Evolutionary conservation across 805 yeast genomes (phyloP).

Genomic region (Kodamaea hsintzibuensis): DNA sequence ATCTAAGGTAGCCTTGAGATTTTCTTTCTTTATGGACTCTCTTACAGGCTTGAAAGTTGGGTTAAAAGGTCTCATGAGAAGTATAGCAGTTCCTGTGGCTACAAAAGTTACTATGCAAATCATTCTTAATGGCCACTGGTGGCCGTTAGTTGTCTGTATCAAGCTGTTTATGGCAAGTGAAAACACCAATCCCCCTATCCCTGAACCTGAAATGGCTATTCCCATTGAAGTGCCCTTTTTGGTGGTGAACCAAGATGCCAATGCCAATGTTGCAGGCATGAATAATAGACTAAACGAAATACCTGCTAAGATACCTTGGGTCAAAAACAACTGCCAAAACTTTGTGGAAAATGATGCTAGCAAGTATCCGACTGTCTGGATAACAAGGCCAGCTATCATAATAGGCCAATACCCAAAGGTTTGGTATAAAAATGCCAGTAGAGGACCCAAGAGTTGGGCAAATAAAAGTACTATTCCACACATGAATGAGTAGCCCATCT

Average conservation of each 20-base stretch:
- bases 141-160: conserved; percentile 41
- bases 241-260: conserved; percentile 52
- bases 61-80: conserved; percentile 49
- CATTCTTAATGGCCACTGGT: conserved; percentile 45
- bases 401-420: conserved; percentile 51
- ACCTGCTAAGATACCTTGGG: conserved; percentile 54
- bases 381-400: conserved; percentile 45
- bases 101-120: conserved; percentile 35
- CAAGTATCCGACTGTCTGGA: conserved; percentile 46
- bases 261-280: conserved; percentile 43
- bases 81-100: conserved; percentile 36
- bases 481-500: conserved; percentile 51
- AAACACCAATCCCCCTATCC: conserved; percentile 51
- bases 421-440: conserved; percentile 49
- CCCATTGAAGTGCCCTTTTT: conserved; percentile 50
- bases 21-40: conserved; percentile 21
- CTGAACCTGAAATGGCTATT: conserved; percentile 48
- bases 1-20: conserved; percentile 10
- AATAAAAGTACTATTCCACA: conserved; percentile 52
- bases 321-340: conserved; percentile 52
- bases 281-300: conserved; percentile 46
- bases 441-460: conserved; percentile 59
- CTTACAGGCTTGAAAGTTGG: conserved; percentile 23
- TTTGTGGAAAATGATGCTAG: conserved; percentile 51
- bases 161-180: conserved; percentile 44